Percentiles rank a stretch among this genome's conserved stretches.
These are phyloP conservation scores for Pachysandra terminalis DNA, from an alignment of 164 flowering plant genomes.

Conservation along the genomic window DNA sequence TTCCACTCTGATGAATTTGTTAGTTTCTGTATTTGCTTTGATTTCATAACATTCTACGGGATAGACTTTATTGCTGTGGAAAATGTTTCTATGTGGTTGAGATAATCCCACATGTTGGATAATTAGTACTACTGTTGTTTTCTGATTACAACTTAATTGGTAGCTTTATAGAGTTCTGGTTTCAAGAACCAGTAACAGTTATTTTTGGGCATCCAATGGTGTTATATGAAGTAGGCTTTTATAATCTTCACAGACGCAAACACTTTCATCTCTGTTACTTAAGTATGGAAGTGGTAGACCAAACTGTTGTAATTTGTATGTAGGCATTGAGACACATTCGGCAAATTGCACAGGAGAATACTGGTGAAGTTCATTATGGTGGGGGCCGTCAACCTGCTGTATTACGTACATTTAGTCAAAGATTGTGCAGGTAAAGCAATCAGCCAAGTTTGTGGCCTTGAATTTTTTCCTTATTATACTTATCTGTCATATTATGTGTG, in stretches of 20 bases:
- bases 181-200: background rate
- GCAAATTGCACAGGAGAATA: constrained; percentile 73
- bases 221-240: background rate
- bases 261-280: background rate
- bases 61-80: background rate
- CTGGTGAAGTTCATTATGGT: constrained; percentile 58
- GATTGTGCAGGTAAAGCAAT: constrained; percentile 55
- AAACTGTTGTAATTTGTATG: background rate
- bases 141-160: background rate
- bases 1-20: too few species aligned
- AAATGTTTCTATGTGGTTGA: too few species aligned
- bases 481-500: background rate
- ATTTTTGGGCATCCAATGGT: background rate
- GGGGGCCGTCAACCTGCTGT: constrained; percentile 86
- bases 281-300: background rate
- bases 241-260: too few species aligned
- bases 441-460: background rate
- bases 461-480: background rate
- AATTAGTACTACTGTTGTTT: too few species aligned
- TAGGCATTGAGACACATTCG: constrained; percentile 74
- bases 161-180: background rate
- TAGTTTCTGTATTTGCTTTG: too few species aligned
- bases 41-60: too few species aligned
- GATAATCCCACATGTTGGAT: background rate
- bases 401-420: constrained; percentile 67